Evolutionary conservation across 73 alveolate genomes (phyloP).

Genomic region (Vitrella brassicaformis): DNA sequence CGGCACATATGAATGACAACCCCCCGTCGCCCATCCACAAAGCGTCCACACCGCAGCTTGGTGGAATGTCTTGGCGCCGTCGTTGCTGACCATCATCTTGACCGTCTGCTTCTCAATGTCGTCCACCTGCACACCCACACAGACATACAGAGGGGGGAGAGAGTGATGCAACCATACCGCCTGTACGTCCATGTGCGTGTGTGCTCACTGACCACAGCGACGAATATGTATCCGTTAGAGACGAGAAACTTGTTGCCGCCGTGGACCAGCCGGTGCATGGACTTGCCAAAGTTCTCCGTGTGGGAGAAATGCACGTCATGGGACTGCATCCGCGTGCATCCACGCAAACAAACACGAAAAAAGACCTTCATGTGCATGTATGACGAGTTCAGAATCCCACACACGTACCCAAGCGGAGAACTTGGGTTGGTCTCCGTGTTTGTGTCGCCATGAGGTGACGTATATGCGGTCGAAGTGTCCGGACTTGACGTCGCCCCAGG

Average conservation of each 20-base stretch:
- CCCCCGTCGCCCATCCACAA: too few species aligned
- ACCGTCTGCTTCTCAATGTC: slow-evolving; percentile 40
- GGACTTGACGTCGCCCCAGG: slow-evolving; percentile 56
- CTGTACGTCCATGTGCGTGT: slow-evolving; percentile 45
- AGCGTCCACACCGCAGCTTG: slow-evolving; percentile 59
- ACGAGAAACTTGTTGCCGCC: slow-evolving; percentile 67
- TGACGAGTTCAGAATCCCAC: slow-evolving; percentile 8
- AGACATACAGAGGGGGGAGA: too few species aligned
- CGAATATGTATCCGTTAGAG: slow-evolving; percentile 60
- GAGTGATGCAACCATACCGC: too few species aligned
- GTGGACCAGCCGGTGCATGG: slow-evolving; percentile 43
- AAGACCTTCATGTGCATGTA: slow-evolving; percentile 7
- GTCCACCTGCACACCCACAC: slow-evolving; percentile 58
- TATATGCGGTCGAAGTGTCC: slow-evolving; percentile 23
- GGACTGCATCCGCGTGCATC: too few species aligned
- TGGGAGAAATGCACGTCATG: slow-evolving; percentile 44
- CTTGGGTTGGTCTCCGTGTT: slow-evolving; percentile 33
- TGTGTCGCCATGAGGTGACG: slow-evolving; percentile 33
- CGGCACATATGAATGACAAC: too few species aligned
- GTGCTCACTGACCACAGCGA: slow-evolving; percentile 53
- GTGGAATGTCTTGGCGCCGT: slow-evolving; percentile 37
- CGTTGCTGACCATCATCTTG: slow-evolving; percentile 4
- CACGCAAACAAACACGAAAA: slow-evolving; percentile 7
- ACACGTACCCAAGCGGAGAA: slow-evolving; percentile 14
- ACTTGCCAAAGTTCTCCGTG: slow-evolving; percentile 70